Percentiles rank a stretch among this genome's conserved stretches.
phyloP scores from a whole-genome alignment of 1,284 basidiomycete genomes.

The Stygiomarasmius scandens region DNA sequence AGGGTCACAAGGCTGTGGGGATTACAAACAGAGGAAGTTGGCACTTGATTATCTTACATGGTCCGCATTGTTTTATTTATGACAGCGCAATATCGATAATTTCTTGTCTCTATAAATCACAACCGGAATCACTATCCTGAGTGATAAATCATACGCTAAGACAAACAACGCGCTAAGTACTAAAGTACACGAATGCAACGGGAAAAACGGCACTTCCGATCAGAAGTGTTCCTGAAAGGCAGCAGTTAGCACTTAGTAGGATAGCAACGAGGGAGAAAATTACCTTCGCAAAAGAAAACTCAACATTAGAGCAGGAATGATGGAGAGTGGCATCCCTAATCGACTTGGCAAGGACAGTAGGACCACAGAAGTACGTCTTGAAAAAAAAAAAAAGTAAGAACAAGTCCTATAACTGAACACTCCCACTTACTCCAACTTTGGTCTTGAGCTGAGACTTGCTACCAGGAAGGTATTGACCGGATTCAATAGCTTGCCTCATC shows the following conservation, averaged over 20 bases:
- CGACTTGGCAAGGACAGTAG: constrained; percentile 68
- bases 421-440: constrained; percentile 70
- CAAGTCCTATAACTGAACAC: background rate
- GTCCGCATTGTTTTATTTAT: background rate
- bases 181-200: background rate
- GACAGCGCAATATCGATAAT: background rate
- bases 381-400: constrained; percentile 12
- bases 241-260: background rate
- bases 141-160: constrained; percentile 9
- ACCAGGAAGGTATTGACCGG: constrained; percentile 78
- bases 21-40: constrained; percentile 84
- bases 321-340: constrained; percentile 71
- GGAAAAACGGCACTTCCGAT: constrained; percentile 17
- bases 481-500: constrained; percentile 75
- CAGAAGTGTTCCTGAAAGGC: constrained; percentile 63
- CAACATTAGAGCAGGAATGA: constrained; percentile 55
- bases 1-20: constrained; percentile 88
- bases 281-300: constrained; percentile 84
- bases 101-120: background rate
- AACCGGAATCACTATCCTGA: background rate
- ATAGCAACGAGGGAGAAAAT: background rate
- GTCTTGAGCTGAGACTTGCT: constrained; percentile 77
- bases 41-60: constrained; percentile 19
- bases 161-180: constrained; percentile 6
- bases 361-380: constrained; percentile 88